Conservation (phyloP, 2,329 filamentous ascomycete genomes). For the Dactylella cylindrospora region DNA sequence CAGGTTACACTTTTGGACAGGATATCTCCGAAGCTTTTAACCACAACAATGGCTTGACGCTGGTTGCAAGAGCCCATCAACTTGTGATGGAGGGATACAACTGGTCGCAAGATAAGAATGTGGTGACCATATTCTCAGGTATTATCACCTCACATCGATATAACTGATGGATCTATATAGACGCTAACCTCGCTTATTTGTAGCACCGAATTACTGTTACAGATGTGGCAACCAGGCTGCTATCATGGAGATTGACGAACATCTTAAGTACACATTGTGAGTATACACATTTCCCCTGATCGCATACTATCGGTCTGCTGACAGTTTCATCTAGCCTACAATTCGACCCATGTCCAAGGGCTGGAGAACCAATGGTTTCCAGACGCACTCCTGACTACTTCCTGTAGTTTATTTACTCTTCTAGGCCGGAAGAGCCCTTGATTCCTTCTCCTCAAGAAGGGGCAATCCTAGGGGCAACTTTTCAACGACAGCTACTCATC, state of each 20-base stretch:
- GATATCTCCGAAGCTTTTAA: slow-evolving; percentile 99
- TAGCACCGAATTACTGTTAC: slow-evolving; percentile 94
- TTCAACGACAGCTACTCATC: slow-evolving; percentile 31
- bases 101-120: slow-evolving; percentile 97
- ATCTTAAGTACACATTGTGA: slow-evolving; percentile 99
- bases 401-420: too few relatives aligned
- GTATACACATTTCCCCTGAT: slow-evolving; percentile 53
- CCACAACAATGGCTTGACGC: slow-evolving; percentile 94
- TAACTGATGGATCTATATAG: slow-evolving; percentile 7
- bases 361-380: slow-evolving; percentile 98
- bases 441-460: too few relatives aligned
- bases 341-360: slow-evolving; percentile 96
- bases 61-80: slow-evolving; percentile 95
- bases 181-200: slow-evolving; percentile 49
- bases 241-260: slow-evolving; percentile 99
- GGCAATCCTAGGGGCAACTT: slow-evolving; percentile 5
- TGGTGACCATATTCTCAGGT: slow-evolving; percentile 98
- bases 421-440: too few relatives aligned
- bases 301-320: slow-evolving; percentile 11
- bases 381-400: slow-evolving; percentile 98
- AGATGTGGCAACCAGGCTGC: slow-evolving; percentile 97
- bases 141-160: slow-evolving; percentile 1
- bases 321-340: slow-evolving; percentile 70
- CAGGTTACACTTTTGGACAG: slow-evolving; percentile 92
- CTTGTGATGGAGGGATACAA: slow-evolving; percentile 99